Evolutionary conservation across 108 stramenopile species (phyloP), one percentile per base, ranked within the genome.

Genomic region (Asterionellopsis glacialis): DNA sequence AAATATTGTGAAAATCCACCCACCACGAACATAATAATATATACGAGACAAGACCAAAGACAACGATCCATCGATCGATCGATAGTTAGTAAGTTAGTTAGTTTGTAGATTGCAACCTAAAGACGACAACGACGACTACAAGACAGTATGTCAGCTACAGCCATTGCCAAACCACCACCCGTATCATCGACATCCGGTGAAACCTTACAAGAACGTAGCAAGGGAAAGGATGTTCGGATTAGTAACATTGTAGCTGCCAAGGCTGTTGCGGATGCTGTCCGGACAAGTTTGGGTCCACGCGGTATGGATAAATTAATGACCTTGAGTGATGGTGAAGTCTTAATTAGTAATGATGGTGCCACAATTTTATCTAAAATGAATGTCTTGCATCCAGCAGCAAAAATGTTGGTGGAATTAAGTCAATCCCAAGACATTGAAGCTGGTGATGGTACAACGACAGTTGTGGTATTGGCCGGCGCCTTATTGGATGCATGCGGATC

Each of bases 251-350:
- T 97, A 10, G 97, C 98, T 15, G 98, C 97, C 61, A 99, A 99
- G 80, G 97, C 96, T 25, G 91, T 99, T 27, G 95, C 89, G 45
- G 96, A 97, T 65, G 90, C 95, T 41, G 85, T 99, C 21, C 78
- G 95, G 45, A 95, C 99, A 9, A 98, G 97, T 0, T 70, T 99
- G 25, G 99, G 99, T 21, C 99, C 99, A n/a, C 94, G 97, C 25
- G 99, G 99, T 39, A 98, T 98, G 97, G 99, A 99, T 82, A 99
- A 99, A 77, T 88, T 99, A 56, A 86, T 99, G 64, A 93, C 97
- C 73, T 79, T 87, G 38, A 85, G 89, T 45, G 79, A 93, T 59
- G 96, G 95, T n/a, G 95, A 96, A 68, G 92, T 95, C 33, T 65
- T 99, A 28, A 99, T 99, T 73, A 91, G 89, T 54, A 99, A 99